Percentiles rank a stretch among this genome's conserved stretches.
These are phyloP conservation scores for Salix brachista DNA, from an alignment of 345 rosid genomes.

Conservation along the genomic window DNA sequence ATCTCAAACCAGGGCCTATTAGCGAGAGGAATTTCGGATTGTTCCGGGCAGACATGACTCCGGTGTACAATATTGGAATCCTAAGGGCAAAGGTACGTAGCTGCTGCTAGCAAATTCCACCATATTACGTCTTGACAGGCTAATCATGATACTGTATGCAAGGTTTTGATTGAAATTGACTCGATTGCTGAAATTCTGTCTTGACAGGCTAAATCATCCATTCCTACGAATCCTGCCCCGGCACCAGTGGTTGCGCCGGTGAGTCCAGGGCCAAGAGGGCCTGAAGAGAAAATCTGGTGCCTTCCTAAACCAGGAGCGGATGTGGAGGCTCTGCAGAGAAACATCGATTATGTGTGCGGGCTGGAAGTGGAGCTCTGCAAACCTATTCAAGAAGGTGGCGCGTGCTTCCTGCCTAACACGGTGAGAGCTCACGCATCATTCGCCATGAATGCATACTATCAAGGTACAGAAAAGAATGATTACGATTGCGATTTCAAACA, in stretches of 20 bases:
- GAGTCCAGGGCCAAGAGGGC: conserved; percentile 1
- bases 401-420: conserved; percentile 58
- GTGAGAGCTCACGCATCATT: conserved; percentile 63
- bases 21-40: conserved; percentile 71
- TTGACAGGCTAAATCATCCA: conserved; percentile 49
- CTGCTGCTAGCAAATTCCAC: conserved; percentile 28
- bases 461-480: conserved; percentile 44
- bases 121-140: conserved; percentile 10
- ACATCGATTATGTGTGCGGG: conserved; percentile 69
- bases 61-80: conserved; percentile 67
- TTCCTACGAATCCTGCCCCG: conserved; percentile 35
- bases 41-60: conserved; percentile 60
- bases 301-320: conserved; percentile 48
- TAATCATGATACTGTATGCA: neutral
- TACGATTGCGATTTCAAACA: conserved; percentile 55
- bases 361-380: conserved; percentile 42
- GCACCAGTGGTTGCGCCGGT: conserved; percentile 11
- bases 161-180: neutral
- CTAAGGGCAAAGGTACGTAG: conserved; percentile 58
- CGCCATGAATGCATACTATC: conserved; percentile 69
- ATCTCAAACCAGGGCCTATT: conserved; percentile 71
- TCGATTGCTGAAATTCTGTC: conserved; percentile 8
- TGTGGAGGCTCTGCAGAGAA: conserved; percentile 49
- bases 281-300: conserved; percentile 40
- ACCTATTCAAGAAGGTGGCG: conserved; percentile 44